Conservation (phyloP, 1,284 basidiomycete genomes). For the Trametes hirsuta region DNA sequence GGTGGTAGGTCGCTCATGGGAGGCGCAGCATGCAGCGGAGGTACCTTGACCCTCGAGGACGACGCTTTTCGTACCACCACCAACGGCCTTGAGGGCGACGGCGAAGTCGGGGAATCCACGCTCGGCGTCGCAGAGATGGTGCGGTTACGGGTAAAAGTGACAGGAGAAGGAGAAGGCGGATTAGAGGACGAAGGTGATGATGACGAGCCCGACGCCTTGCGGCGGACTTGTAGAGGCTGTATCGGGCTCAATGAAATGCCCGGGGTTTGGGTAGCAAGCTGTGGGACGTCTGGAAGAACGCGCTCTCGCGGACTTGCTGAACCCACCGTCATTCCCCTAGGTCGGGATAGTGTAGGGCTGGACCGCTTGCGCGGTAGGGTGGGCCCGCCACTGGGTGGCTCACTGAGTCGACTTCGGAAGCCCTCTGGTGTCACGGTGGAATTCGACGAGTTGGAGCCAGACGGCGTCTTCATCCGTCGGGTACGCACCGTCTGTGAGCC, state of each 20-base stretch:
- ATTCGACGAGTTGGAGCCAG: slow-evolving; percentile 29
- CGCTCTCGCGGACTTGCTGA: slow-evolving; percentile 8
- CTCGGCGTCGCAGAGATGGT: slow-evolving; percentile 28
- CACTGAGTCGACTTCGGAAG: slow-evolving; percentile 21
- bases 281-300: slow-evolving; percentile 1
- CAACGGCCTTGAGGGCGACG: slow-evolving; percentile 24
- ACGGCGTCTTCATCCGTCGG: slow-evolving; percentile 22
- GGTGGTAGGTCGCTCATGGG: slow-evolving; percentile 30
- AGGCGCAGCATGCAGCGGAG: slow-evolving; percentile 29
- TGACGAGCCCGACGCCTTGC: slow-evolving; percentile 28
- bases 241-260: slow-evolving; percentile 4
- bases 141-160: slow-evolving; percentile 29
- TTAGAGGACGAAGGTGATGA: slow-evolving; percentile 26
- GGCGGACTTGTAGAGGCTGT: slow-evolving; percentile 23
- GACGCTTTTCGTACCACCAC: slow-evolving; percentile 36
- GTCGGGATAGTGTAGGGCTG: slow-evolving; percentile 43
- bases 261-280: neutral
- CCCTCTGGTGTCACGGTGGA: slow-evolving; percentile 27
- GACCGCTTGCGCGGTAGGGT: slow-evolving; percentile 20
- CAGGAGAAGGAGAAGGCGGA: slow-evolving; percentile 27
- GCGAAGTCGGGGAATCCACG: slow-evolving; percentile 23
- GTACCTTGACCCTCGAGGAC: slow-evolving; percentile 27
- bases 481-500: slow-evolving; percentile 11
- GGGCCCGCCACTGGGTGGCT: slow-evolving; percentile 13
- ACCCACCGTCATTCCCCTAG: slow-evolving; percentile 57